Conservation (phyloP, 345 rosid species). For the Isatis tinctoria region DNA sequence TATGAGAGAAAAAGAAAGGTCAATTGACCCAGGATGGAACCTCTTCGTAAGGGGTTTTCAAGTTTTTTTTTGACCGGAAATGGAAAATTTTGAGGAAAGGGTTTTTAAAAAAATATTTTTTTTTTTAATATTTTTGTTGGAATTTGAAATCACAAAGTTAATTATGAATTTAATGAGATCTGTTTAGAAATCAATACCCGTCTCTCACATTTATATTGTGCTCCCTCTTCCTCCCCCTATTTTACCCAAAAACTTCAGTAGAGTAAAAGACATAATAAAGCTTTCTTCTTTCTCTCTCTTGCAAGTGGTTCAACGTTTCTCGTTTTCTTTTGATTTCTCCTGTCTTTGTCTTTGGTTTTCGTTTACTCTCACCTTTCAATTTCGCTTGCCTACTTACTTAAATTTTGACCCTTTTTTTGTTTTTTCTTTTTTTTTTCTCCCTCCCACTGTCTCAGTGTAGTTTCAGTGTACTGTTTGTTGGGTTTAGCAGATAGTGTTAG, state of each 20-base stretch:
- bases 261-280: neutral
- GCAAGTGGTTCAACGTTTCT: conserved; percentile 10
- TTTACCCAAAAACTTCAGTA: neutral
- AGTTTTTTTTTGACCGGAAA: neutral
- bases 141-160: conserved; percentile 11
- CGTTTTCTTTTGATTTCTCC: neutral
- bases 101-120: neutral
- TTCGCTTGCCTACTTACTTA: neutral
- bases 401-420: neutral
- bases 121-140: neutral
- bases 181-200: conserved; percentile 4
- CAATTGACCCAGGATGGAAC: conserved; percentile 1
- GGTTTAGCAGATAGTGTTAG: neutral
- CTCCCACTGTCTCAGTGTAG: conserved; percentile 21
- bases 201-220: conserved; percentile 25
- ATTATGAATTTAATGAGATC: conserved; percentile 24
- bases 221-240: neutral
- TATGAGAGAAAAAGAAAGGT: neutral
- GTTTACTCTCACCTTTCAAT: conserved; percentile 15
- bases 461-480: conserved; percentile 16
- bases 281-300: neutral
- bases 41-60: neutral
- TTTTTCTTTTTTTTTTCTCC: neutral
- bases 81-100: conserved; percentile 8
- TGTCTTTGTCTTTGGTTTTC: neutral